A percentile compares a stretch with the other conserved stretches of the same genome.
Conservation (phyloP, 139 green algal genomes). For the Tetradesmus obliquus region DNA sequence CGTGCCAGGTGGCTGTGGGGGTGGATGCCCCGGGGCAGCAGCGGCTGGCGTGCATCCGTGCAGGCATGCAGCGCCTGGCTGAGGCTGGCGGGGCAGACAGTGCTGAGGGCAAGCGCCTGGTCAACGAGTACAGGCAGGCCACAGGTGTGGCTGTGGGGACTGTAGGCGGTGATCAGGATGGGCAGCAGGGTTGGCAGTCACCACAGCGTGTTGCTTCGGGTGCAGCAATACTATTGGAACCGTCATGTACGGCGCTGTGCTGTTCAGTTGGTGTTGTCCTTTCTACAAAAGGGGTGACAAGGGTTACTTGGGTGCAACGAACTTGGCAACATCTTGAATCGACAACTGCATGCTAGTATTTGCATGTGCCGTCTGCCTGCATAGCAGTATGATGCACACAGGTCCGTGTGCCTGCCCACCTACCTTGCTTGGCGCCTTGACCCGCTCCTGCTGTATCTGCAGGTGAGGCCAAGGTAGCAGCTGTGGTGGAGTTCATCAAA, state of each 20-base stretch:
- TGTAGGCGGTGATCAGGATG: no score
- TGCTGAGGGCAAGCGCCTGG: slow-evolving; percentile 21
- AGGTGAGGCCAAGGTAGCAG: slow-evolving; percentile 60
- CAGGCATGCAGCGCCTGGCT: slow-evolving; percentile 1
- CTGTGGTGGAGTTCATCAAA: slow-evolving; percentile 50
- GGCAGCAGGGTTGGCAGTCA: no score
- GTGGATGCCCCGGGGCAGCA: not conserved
- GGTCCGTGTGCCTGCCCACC: no score
- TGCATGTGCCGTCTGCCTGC: not conserved
- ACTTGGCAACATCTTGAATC: not conserved
- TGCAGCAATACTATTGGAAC: no score
- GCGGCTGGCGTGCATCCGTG: not conserved
- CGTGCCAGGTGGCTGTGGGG: not conserved
- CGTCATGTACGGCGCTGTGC: no score
- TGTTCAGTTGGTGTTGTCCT: no score
- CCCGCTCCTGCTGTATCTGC: slow-evolving; percentile 45
- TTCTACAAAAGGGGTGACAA: no score
- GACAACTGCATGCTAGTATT: not conserved
- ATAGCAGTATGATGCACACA: not conserved
- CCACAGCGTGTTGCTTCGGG: no score
- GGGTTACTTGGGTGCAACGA: not conserved
- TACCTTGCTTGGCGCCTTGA: not conserved
- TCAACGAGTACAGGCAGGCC: slow-evolving; percentile 40
- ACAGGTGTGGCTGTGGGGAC: not conserved
- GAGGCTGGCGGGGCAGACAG: slow-evolving; percentile 1